Percentiles rank a stretch among this genome's conserved stretches.
phyloP scores from a whole-genome alignment of 192 early-diverging fungal genomes.

The Coemansia sp. region DNA sequence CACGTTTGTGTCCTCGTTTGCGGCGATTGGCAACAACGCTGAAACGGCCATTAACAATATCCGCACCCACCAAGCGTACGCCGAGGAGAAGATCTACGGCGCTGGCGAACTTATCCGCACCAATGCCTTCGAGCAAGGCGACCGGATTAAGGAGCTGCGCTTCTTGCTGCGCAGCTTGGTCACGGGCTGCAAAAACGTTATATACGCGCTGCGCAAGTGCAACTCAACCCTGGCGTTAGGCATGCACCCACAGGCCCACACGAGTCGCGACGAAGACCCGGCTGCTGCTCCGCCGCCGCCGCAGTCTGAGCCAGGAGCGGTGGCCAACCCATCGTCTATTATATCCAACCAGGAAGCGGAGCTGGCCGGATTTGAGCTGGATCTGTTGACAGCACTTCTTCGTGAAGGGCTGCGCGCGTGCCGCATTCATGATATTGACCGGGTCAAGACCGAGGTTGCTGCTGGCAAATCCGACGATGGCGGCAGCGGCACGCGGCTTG shows the following conservation, averaged over 20 bases:
- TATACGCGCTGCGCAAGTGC: slow-evolving; percentile 67
- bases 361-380: slow-evolving; percentile 47
- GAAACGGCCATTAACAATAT: slow-evolving; percentile 26
- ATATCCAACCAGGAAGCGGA: slow-evolving; percentile 33
- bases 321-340: slow-evolving; percentile 4
- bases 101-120: slow-evolving; percentile 42
- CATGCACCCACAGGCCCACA: slow-evolving; percentile 14
- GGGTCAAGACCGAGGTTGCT: slow-evolving; percentile 14
- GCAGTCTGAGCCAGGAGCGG: neutral
- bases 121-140: slow-evolving; percentile 45
- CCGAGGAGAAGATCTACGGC: slow-evolving; percentile 42
- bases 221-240: slow-evolving; percentile 58
- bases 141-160: slow-evolving; percentile 63
- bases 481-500: neutral
- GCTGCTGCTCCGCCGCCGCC: neutral
- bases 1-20: slow-evolving; percentile 64
- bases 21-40: slow-evolving; percentile 38
- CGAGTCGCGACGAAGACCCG: neutral
- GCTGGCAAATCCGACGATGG: slow-evolving; percentile 2
- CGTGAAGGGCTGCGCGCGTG: slow-evolving; percentile 48
- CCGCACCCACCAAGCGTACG: slow-evolving; percentile 11
- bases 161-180: slow-evolving; percentile 88
- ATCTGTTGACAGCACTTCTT: slow-evolving; percentile 36
- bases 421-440: slow-evolving; percentile 45
- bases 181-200: slow-evolving; percentile 78